Conservation (phyloP, 148 eudicot species). For the Silene latifolia region DNA sequence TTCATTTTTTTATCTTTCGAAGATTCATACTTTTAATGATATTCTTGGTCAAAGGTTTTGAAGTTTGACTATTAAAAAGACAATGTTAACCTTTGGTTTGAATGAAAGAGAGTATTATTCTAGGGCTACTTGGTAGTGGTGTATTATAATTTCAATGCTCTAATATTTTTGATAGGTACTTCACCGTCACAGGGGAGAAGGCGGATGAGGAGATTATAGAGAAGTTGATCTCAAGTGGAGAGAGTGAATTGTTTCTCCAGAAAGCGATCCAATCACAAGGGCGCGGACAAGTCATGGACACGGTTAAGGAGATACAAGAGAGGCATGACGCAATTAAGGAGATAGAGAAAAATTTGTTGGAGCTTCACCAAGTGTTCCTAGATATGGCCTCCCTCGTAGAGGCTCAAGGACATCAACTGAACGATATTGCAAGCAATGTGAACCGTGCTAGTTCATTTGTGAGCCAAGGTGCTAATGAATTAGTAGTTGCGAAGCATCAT, state of each 20-base stretch:
- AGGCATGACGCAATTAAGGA: constrained; percentile 71
- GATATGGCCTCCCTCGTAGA: constrained; percentile 88
- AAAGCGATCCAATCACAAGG: constrained; percentile 85
- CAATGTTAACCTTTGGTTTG: no score
- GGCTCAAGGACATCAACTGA: constrained; percentile 73
- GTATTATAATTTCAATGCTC: neutral
- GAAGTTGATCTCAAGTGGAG: constrained; percentile 61
- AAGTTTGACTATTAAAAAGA: no score
- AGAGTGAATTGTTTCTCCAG: constrained; percentile 61
- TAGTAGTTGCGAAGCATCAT: constrained; percentile 43
- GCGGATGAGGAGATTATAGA: constrained; percentile 65
- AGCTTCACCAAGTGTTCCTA: constrained; percentile 70
- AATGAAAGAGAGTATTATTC: no score
- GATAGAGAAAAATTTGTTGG: constrained; percentile 62
- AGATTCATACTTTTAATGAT: no score
- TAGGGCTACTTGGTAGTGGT: neutral
- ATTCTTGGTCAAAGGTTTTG: no score
- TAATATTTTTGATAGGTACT: constrained; percentile 27
- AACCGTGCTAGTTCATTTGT: constrained; percentile 67
- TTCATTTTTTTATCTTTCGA: no score
- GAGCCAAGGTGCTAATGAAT: constrained; percentile 49
- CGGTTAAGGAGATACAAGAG: constrained; percentile 78
- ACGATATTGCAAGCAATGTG: constrained; percentile 67
- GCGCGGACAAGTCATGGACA: constrained; percentile 66
- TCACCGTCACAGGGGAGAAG: constrained; percentile 67